A percentile compares a stretch with the other conserved stretches of the same genome.
phyloP scores from a whole-genome alignment of 345 rosid species.

The Erysimum cheiranthoides region DNA sequence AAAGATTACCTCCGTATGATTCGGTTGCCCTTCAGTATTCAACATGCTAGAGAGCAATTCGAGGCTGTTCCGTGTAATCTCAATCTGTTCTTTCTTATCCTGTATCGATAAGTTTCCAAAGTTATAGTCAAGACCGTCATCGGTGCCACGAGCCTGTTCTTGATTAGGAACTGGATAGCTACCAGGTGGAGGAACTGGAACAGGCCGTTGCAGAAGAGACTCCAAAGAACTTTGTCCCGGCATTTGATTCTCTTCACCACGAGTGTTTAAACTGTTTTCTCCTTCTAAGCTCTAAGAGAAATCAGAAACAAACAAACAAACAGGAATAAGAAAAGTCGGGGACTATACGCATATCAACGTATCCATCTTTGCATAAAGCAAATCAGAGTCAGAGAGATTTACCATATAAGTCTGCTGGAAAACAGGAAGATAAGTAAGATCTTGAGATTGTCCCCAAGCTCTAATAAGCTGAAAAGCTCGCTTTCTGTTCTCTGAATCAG shows the following conservation, averaged over 20 bases:
- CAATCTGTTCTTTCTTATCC: slow-evolving; percentile 67
- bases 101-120: slow-evolving; percentile 53
- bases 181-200: slow-evolving; percentile 64
- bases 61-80: slow-evolving; percentile 70
- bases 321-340: neutral
- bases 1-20: slow-evolving; percentile 57
- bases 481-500: slow-evolving; percentile 57
- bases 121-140: slow-evolving; percentile 44
- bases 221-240: slow-evolving; percentile 53
- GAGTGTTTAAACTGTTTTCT: slow-evolving; percentile 42
- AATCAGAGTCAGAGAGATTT: slow-evolving; percentile 4
- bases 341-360: neutral
- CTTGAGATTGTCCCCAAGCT: slow-evolving; percentile 83
- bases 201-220: slow-evolving; percentile 59
- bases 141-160: slow-evolving; percentile 42
- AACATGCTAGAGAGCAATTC: slow-evolving; percentile 82
- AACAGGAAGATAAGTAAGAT: slow-evolving; percentile 80
- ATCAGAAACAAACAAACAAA: slow-evolving; percentile 12
- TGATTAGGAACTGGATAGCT: slow-evolving; percentile 58
- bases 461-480: slow-evolving; percentile 72
- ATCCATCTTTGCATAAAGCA: neutral
- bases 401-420: slow-evolving; percentile 81
- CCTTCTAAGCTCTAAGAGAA: slow-evolving; percentile 58
- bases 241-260: slow-evolving; percentile 45
- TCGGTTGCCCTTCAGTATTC: slow-evolving; percentile 58